These are phyloP conservation scores for Aspergillus leporis DNA, from an alignment of 495 filamentous ascomycete species.

Conservation along the genomic window DNA sequence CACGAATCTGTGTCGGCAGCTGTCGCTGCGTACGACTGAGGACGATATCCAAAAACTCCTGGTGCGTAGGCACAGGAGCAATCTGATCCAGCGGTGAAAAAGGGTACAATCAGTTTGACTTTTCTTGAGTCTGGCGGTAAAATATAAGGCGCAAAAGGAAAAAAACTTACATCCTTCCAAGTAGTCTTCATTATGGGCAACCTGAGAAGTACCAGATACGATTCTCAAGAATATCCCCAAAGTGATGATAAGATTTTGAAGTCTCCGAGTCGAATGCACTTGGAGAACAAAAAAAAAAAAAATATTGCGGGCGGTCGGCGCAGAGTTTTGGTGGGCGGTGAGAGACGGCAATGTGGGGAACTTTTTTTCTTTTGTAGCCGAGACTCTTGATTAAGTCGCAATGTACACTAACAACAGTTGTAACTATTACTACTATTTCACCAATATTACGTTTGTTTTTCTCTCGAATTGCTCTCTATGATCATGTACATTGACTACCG, in stretches of 20 bases:
- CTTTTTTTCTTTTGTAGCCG: slow-evolving; percentile 7
- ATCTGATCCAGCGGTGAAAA: slow-evolving; percentile 56
- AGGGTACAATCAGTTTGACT: slow-evolving; percentile 17
- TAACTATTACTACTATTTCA: not conserved
- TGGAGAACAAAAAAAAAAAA: slow-evolving; percentile 24
- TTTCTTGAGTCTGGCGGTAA: slow-evolving; percentile 2
- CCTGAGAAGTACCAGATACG: slow-evolving; percentile 24
- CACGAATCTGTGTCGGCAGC: slow-evolving; percentile 91
- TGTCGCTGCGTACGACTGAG: slow-evolving; percentile 92
- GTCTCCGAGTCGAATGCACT: slow-evolving; percentile 31
- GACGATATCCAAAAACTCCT: slow-evolving; percentile 97
- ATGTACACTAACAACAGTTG: not conserved
- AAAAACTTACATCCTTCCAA: slow-evolving; percentile 61
- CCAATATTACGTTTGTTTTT: not conserved
- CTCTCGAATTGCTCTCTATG: slow-evolving; percentile 2
- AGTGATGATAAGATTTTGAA: slow-evolving; percentile 13
- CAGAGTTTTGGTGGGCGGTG: slow-evolving; percentile 44
- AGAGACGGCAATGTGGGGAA: slow-evolving; percentile 27
- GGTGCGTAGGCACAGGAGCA: slow-evolving; percentile 84
- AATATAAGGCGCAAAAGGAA: not conserved
- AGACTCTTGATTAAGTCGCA: not conserved
- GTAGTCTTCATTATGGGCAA: slow-evolving; percentile 66
- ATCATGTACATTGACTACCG: slow-evolving; percentile 29
- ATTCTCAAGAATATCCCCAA: slow-evolving; percentile 18
- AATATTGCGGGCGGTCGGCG: slow-evolving; percentile 23